A percentile compares a stretch with the other conserved stretches of the same genome.
phyloP scores from a whole-genome alignment of 345 rosid genomes.

The Hevea brasiliensis region DNA sequence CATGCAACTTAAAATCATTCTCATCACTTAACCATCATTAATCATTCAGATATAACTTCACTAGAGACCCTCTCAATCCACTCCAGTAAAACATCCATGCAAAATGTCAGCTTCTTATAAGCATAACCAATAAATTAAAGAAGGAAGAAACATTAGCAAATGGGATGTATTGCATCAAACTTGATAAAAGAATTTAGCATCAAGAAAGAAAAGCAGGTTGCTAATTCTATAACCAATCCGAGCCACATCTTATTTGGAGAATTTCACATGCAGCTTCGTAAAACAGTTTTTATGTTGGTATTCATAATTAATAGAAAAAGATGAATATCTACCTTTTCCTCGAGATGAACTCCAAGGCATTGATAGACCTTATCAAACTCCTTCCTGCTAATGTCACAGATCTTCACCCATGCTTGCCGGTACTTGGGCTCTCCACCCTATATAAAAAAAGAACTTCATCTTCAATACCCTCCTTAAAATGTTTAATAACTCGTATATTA shows the following conservation, averaged over 20 bases:
- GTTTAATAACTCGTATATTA: not conserved
- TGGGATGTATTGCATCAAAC: not conserved
- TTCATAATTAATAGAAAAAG: not conserved
- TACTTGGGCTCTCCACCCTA: conserved; percentile 85
- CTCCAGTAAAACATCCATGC: not conserved
- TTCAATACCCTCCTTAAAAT: not conserved
- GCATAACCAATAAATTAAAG: not conserved
- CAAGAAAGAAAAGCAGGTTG: not conserved
- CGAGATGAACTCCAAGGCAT: conserved; percentile 73
- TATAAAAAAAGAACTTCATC: not conserved
- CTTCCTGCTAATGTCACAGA: conserved; percentile 71
- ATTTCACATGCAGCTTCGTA: not conserved
- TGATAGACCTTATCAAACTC: conserved; percentile 83
- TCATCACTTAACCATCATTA: not conserved
- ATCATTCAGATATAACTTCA: not conserved
- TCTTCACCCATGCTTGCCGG: conserved; percentile 77
- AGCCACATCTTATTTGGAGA: not conserved
- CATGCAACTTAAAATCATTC: not conserved
- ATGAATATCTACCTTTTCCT: conserved; percentile 66
- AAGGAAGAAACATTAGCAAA: not conserved
- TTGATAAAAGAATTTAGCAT: not conserved
- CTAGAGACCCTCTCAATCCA: not conserved
- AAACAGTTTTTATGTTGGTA: not conserved
- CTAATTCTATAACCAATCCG: not conserved
- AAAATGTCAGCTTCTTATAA: not conserved